Conservation (phyloP, 495 filamentous ascomycete genomes). For the Hypoxylon subgilvum region DNA sequence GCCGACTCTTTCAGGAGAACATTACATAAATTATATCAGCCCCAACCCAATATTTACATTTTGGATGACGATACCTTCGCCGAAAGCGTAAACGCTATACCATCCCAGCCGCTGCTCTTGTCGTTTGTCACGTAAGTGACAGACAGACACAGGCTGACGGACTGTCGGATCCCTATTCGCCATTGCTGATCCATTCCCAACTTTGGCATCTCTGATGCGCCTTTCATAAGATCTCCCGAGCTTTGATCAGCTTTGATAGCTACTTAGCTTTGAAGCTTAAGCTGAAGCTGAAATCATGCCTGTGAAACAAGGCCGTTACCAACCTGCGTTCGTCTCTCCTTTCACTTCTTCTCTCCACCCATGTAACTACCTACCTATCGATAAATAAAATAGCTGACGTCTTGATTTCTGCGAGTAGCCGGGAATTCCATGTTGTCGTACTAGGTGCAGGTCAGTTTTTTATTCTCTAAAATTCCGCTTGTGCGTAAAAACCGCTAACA, state of each 20-base stretch:
- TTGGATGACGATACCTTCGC: constrained; percentile 33
- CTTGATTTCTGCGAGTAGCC: constrained; percentile 49
- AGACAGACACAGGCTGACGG: constrained; percentile 30
- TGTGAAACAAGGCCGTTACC: constrained; percentile 29
- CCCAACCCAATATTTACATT: neutral
- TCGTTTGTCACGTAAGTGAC: constrained; percentile 36
- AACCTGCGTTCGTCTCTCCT: constrained; percentile 35
- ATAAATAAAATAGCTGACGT: constrained; percentile 25
- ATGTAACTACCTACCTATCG: too few species aligned
- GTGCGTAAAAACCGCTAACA: constrained; percentile 41
- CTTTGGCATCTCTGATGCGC: constrained; percentile 29
- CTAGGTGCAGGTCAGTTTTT: constrained; percentile 75
- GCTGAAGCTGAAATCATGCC: constrained; percentile 36
- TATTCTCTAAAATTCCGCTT: neutral
- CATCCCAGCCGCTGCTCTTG: constrained; percentile 27
- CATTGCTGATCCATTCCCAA: constrained; percentile 17
- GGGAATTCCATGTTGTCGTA: constrained; percentile 92
- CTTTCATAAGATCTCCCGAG: constrained; percentile 27
- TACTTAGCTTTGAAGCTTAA: constrained; percentile 35
- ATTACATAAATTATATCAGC: neutral
- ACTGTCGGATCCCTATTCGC: constrained; percentile 13
- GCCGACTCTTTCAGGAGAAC: neutral
- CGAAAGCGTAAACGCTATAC: constrained; percentile 14
- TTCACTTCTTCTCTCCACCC: too few species aligned
- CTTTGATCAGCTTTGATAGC: too few species aligned